Evolutionary conservation across 345 rosid genomes (phyloP).

Genomic region (Heritiera littoralis): DNA sequence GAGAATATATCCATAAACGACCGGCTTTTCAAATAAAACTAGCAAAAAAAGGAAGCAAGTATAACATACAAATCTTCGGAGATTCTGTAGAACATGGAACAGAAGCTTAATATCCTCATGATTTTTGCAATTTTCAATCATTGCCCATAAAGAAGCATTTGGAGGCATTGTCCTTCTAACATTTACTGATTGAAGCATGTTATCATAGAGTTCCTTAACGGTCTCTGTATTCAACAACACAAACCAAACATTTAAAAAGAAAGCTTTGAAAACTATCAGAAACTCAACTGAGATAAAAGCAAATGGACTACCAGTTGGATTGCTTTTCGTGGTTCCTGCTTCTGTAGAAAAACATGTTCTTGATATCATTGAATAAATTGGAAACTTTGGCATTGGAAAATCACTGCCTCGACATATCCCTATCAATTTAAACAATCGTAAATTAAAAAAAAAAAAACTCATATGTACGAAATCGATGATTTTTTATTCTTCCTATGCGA

Average conservation of each 20-base stretch:
- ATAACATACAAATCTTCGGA: conserved; percentile 74
- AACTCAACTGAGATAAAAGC: background rate
- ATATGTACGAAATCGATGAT: background rate
- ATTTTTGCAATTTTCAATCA: conserved; percentile 67
- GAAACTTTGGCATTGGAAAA: conserved; percentile 12
- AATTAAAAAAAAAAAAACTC: background rate
- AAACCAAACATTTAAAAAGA: conserved; percentile 7
- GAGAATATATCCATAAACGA: background rate
- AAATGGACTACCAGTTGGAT: conserved; percentile 53
- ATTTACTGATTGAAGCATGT: conserved; percentile 60
- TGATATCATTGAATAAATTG: conserved; percentile 24
- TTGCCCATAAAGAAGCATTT: conserved; percentile 79
- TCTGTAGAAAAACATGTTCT: conserved; percentile 40
- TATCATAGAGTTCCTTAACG: conserved; percentile 70
- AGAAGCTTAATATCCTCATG: conserved; percentile 72
- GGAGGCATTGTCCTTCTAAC: conserved; percentile 72
- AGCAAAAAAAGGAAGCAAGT: conserved; percentile 2
- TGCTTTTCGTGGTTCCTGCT: conserved; percentile 26
- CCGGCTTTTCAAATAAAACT: background rate
- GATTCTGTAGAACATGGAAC: conserved; percentile 57
- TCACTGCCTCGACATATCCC: conserved; percentile 30
- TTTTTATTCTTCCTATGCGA: background rate
- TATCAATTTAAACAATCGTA: conserved; percentile 1
- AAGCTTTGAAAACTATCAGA: background rate
- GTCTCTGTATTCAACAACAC: conserved; percentile 43